Evolutionary conservation across 257 asterid genomes (phyloP), one percentile per base, ranked within the genome.

Genomic region (Paulownia fortunei): DNA sequence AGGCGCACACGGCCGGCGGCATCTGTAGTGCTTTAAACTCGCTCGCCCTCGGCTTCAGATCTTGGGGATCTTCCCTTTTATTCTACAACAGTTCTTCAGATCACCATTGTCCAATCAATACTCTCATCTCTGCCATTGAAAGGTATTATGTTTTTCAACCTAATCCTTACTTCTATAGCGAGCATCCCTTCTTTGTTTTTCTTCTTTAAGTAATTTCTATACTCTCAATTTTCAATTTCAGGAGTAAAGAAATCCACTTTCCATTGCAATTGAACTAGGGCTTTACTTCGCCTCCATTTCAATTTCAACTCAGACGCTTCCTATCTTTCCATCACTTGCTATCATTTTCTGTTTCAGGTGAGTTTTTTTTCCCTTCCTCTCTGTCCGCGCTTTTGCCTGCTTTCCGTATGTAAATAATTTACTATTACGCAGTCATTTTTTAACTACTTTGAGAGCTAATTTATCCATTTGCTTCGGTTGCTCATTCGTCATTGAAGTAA

Each of bases 111-210:
- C 36, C 42, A 8, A n/a, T 68, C 42, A 30, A 16, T 46, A 15
- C n/a, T 69, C 49, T 19, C n/a, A 27, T 62, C 47, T 8, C 60
- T 2, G 18, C 18, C 54, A 9, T 5, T 47, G 16, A 8, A n/a
- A 51, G 76, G 76, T 70, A n/a, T n/a, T n/a, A 32, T 18, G 64
- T 32, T 10, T 18, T 52, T n/a, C 37, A 18, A 70, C 76, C 64
- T 49, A 70, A 49, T 52, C 0, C 2, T 51, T 11, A 19, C 42
- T 27, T 69, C n/a, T 30, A 15, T 26, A 18, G 34, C 27, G 26
- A 62, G 5, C 47, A 12, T 9, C 13, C 21, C 73, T 68, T 46
- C n/a, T 19, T 18, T 44, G 3, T 24, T 69, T 5, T 47, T 49
- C 15, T 47, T 46, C 1, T 46, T 15, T 46, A 16, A 5, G 30